Evolutionary conservation across 768 basidiomycete genomes (phyloP).

Genomic region (Obba rivulosa): DNA sequence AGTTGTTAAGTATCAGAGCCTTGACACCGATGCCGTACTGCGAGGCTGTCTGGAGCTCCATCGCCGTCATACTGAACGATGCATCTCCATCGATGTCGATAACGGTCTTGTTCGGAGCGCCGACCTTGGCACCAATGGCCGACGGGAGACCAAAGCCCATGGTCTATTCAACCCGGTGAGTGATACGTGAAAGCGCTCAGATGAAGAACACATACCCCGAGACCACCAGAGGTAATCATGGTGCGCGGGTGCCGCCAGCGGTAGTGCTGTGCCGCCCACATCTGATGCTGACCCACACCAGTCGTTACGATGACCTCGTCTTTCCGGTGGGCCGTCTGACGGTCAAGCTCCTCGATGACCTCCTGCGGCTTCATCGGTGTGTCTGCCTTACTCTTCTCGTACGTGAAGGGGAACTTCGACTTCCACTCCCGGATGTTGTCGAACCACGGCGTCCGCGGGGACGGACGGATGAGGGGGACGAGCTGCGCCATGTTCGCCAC

Average conservation of each 20-base stretch:
- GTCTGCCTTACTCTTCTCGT: constrained; percentile 45
- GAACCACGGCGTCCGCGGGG: constrained; percentile 78
- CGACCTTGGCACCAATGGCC: constrained; percentile 96
- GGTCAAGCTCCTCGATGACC: constrained; percentile 89
- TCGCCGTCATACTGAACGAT: constrained; percentile 98
- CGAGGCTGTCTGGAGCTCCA: constrained; percentile 94
- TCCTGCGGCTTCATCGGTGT: constrained; percentile 88
- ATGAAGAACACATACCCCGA: constrained; percentile 63
- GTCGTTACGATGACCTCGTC: constrained; percentile 86
- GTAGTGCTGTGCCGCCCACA: constrained; percentile 97
- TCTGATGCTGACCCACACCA: constrained; percentile 98
- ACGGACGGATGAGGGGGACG: constrained; percentile 67
- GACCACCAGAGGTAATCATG: constrained; percentile 90
- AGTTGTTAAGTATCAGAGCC: constrained; percentile 89
- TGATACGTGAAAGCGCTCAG: constrained; percentile 1
- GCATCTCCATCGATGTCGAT: constrained; percentile 98
- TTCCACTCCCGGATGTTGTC: constrained; percentile 82
- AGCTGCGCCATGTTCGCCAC: constrained; percentile 74
- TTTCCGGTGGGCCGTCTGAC: constrained; percentile 72
- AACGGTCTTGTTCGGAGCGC: constrained; percentile 87
- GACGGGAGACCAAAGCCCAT: constrained; percentile 98
- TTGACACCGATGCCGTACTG: constrained; percentile 94
- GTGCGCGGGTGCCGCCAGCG: constrained; percentile 85
- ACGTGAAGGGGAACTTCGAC: constrained; percentile 84
- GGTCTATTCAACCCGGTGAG: constrained; percentile 45